Base-by-base conservation (phyloP, 2,329 filamentous ascomycete genomes). In the Penicillium brasilianum region DNA sequence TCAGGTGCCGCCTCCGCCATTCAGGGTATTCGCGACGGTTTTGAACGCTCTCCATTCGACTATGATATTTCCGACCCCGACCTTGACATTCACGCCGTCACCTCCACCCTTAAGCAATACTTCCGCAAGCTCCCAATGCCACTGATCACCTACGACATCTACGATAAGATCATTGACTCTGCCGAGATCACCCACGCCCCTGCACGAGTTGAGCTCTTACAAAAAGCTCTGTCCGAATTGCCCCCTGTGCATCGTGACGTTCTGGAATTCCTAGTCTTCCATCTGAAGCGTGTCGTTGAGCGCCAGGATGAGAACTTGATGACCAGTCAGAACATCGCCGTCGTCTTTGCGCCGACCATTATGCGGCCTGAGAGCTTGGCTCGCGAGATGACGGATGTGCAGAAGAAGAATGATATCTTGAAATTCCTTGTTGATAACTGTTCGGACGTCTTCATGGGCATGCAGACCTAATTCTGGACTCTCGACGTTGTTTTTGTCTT, bases 341-440 rank as follows among this genome's bases (percentile, higher is more conserved):
- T 99, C 44, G 95, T 99, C 39, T 99, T 99, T 75, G 95, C 95
- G 9, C 95, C 95, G 8, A 99, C 95, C 0, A 96, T 99, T 69
- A 96, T 99, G 92, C 87, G 94, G 69, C 93, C 96, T 59, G 85
- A 88, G 73, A 94, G 90, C 71, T 86, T 98, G 63, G 92, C 96
- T 76, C 88, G 93, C 63, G 95, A 99, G 77, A 96, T 99, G 88
- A 94, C 89, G 32, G 95, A 99, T 75, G 96, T 97, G 84, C 91
- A 95, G 74, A 86, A 89, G 69, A 97, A 98, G 84, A 96, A 97
- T 70, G 85, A 90, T 66, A 92, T 92, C 6, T 89, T 98, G 67
- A 93, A 97, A 79, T 96, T 95, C 71, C 84, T 99, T 73, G 90
- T 98, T 66, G 94, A 98, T 76, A 90, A 97, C 76, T 93, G 90